Base-by-base conservation (phyloP, 768 basidiomycete species). In the Lyophyllum shimeji region DNA sequence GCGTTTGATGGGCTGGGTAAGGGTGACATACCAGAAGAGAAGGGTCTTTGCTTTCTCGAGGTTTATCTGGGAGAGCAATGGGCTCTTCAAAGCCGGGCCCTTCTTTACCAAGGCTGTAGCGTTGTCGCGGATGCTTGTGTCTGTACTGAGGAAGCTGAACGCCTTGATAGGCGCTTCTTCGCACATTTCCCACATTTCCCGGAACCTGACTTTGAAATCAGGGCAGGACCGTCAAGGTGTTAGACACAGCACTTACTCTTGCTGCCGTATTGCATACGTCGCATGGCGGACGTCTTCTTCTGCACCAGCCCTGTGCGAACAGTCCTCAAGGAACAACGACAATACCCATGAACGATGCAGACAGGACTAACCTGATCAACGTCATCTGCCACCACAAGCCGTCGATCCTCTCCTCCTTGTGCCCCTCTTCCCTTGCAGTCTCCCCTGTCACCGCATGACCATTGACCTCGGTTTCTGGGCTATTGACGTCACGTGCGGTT, bases 131-230 rank as follows among this genome's bases (percentile, higher is more conserved):
- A 63, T 34, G 50, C 87, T 47, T 86, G 79, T 0, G 76, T 82
- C 67, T 87, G 86, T 31, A 93, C n/a, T n/a, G n/a, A n/a, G 72
- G 70, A 90, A 93, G 13, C 74, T 78, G 34, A 93, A 76, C 0
- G 91, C 87, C 63, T 84, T 81, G 21, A 88, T 77, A 1, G 84
- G 69, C 15, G 70, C 75, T 44, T 83, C 82, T 67, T 84, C 83
- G 63, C 89, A 89, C 79, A 91, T 85, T n/a, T n/a, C n/a, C n/a
- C n/a, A n/a, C n/a, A n/a, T n/a, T 64, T 93, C 90, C n/a, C 86
- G 82, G 72, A 92, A 93, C 62, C 90, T 93, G 25, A 25, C 21
- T 1, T 13, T 9, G 29, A 48, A 33, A 27, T 33, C 49, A 24
- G 57, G 27, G 57, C 9, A n/a, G 27, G n/a, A 34, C 53, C 24